Evolutionary conservation across 176 grass and related monocot genomes (phyloP).

Genomic region (Oropetium thomaeum): DNA sequence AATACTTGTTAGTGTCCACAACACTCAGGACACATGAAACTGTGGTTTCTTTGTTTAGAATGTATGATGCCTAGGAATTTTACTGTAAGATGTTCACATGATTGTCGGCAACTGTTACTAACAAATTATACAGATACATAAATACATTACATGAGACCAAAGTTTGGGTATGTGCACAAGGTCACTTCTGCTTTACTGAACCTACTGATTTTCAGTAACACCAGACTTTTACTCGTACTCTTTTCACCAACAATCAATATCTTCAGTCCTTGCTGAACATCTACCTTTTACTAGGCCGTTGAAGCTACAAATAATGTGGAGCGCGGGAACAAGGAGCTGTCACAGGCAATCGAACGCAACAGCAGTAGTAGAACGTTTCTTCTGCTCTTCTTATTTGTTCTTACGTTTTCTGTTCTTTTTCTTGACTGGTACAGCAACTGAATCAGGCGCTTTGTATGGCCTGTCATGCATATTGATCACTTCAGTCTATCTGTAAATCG

Average conservation of each 20-base stretch:
- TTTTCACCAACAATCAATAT: background rate
- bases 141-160: background rate
- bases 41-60: background rate
- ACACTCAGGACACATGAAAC: background rate
- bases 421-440: conserved; percentile 84
- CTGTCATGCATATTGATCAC: background rate
- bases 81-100: background rate
- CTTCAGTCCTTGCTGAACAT: background rate
- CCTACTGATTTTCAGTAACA: background rate
- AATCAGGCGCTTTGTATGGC: background rate
- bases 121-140: background rate
- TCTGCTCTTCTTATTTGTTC: conserved; percentile 96
- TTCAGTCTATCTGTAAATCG: background rate
- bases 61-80: background rate
- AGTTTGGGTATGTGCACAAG: background rate
- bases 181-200: background rate
- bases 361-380: conserved; percentile 95
- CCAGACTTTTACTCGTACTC: background rate
- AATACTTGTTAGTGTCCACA: background rate
- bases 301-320: conserved; percentile 96
- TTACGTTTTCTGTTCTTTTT: conserved; percentile 85
- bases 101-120: background rate
- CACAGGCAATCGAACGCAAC: conserved; percentile 85
- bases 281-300: conserved; percentile 58
- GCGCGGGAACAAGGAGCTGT: conserved; percentile 80